Base-by-base conservation (phyloP, 2,329 filamentous ascomycete species). In the Phyllachora maydis region DNA sequence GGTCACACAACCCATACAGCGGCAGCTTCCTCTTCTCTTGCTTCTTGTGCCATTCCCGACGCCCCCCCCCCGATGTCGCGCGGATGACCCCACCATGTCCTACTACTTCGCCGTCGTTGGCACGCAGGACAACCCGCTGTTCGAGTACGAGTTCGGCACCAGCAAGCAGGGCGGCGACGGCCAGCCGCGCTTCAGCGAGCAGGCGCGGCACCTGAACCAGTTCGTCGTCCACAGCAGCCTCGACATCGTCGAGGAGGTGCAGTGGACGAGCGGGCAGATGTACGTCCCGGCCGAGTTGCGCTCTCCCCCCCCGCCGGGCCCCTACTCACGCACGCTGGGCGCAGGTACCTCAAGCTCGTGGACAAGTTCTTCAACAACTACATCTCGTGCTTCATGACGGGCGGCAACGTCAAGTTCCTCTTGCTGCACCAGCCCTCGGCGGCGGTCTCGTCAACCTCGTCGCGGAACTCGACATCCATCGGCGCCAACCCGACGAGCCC, bases 101-200 rank as follows among this genome's bases (percentile, higher is more conserved):
- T 98, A 95, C 62, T 93, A 93, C 58, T 95, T 98, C 53, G 78
- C 78, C 43, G 92, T 98, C 37, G 69, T 98, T 47, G 88, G 83
- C 42, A 90, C 82, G 12, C 78, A 81, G 39, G 88, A 98, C 56
- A 90, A 85, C 43, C 85, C 88, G 16, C 66, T 98, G 35, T 98
- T 95, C 54, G 85, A 91, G 53, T 69, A 90, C 50, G 83, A 92
- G 44, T 98, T 98, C 46, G 88, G 88, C 39, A 93, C 85, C 18
- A 91, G 81, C 19, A 93, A 93, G 50, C 75, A 82, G 38, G 83
- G 85, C 52, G 85, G 85, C 44, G 88, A 95, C 57, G 88, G 88
- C 37, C 61, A 82, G 44, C 66, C 85, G 30, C 76, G 78, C 42
- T 95, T 93, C 58, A 68, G 65, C 28, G 78, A 91, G 34, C 73